Evolutionary conservation across 108 stramenopile species (phyloP), one percentile per base, ranked within the genome.

Genomic region (Discostella stelligeroides): DNA sequence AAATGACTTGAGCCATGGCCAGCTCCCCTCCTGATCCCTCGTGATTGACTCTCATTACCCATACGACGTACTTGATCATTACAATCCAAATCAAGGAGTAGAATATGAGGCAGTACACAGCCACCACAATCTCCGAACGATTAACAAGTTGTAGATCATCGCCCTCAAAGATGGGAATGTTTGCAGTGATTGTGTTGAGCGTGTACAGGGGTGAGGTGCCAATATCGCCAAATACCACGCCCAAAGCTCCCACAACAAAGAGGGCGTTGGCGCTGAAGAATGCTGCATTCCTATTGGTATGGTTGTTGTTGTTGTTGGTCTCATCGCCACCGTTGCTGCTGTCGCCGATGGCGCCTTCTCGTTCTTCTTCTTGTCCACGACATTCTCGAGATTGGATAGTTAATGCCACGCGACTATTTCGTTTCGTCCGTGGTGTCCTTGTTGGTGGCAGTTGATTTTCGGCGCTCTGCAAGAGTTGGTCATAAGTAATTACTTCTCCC

Each of bases 31-130:
- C 51, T 12, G 24, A 20, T 24, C 51, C 51, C 21, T 53, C 23
- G 24, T 53, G 51, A 53, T 53, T 53, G 24, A 53, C 51, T 25
- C 51, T 53, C 51, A 53, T 53, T 1, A 53, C 51, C 51, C 51
- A 53, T 14, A 53, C 13, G 12, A 53, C 51, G 24, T 53, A 53
- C 21, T 53, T 53, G 51, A 53, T 53, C 51, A 53, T 24, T 25
- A 53, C 51, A 24, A 53, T 23, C 51, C 51, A 53, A 53, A 53
- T 23, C 51, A 53, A 53, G 18, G 14, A 24, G 21, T 53, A 53
- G 21, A 53, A 53, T 2, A 53, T 53, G 18, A 53, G 21, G 21
- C 51, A 53, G 24, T 53, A 53, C 21, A 23, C 21, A 24, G 51
- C 51, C 51, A 53, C 51, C 21, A 53, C 51, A 25, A 53, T 25